A percentile compares a stretch with the other conserved stretches of the same genome.
Conservation (phyloP, 495 filamentous ascomycete species). For the Arthonia radiata region DNA sequence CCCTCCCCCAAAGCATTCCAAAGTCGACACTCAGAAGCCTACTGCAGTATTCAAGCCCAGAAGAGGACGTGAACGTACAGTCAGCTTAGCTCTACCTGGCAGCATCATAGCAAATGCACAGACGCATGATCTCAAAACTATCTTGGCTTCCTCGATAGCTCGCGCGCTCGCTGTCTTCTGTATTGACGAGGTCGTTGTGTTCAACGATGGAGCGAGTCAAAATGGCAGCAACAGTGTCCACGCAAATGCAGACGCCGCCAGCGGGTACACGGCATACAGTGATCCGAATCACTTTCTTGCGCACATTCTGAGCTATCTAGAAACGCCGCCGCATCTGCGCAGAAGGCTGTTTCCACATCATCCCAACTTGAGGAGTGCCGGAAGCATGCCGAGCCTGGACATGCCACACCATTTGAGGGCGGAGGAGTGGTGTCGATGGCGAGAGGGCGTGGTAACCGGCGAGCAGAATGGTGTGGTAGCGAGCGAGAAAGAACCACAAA, state of each 20-base stretch:
- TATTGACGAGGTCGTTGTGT: slow-evolving; percentile 55
- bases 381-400: slow-evolving; percentile 41
- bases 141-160: slow-evolving; percentile 39
- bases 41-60: slow-evolving; percentile 27
- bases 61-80: slow-evolving; percentile 20
- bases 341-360: slow-evolving; percentile 43
- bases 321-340: slow-evolving; percentile 51
- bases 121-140: slow-evolving; percentile 38
- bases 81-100: slow-evolving; percentile 32
- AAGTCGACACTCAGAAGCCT: slow-evolving; percentile 29
- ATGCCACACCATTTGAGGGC: slow-evolving; percentile 49
- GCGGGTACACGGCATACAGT: slow-evolving; percentile 33
- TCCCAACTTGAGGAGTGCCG: slow-evolving; percentile 37
- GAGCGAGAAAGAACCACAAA: slow-evolving; percentile 4
- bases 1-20: neutral
- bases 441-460: too few species aligned
- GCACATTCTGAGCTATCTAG: slow-evolving; percentile 49
- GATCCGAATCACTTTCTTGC: slow-evolving; percentile 46
- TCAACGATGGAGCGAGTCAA: slow-evolving; percentile 27
- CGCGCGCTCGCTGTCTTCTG: slow-evolving; percentile 50
- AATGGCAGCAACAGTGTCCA: slow-evolving; percentile 3
- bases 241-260: slow-evolving; percentile 11
- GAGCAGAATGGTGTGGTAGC: too few species aligned
- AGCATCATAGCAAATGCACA: slow-evolving; percentile 32
- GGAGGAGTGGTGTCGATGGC: slow-evolving; percentile 41